Percentiles rank a stretch among this genome's conserved stretches.
These are phyloP conservation scores for Daldinia eschscholtzii DNA, from an alignment of 2,329 filamentous ascomycete species.

Conservation along the genomic window DNA sequence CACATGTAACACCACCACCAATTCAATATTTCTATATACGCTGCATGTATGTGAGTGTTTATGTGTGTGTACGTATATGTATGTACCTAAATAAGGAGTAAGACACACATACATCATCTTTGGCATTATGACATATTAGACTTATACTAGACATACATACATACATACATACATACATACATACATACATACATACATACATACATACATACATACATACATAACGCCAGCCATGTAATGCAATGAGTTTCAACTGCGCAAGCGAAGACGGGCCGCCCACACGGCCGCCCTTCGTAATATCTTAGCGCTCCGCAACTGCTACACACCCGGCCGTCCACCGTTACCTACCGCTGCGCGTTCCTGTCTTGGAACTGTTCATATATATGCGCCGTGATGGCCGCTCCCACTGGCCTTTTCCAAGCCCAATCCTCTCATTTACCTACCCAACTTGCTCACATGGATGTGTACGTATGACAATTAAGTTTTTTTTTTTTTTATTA, in stretches of 20 bases:
- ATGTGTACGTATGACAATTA: conserved; percentile 23
- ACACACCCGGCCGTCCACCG: conserved; percentile 20
- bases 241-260: not conserved
- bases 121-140: conserved; percentile 1
- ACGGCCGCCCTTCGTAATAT: conserved; percentile 31
- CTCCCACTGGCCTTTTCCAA: conserved; percentile 23
- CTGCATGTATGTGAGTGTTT: not conserved
- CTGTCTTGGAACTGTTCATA: conserved; percentile 38
- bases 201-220: not conserved
- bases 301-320: conserved; percentile 21
- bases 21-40: not conserved
- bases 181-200: not conserved
- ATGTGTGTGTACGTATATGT: not conserved
- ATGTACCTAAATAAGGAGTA: conserved; percentile 2
- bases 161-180: not conserved
- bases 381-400: conserved; percentile 42
- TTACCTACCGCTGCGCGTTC: conserved; percentile 33
- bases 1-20: not conserved
- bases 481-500: too few relatives aligned
- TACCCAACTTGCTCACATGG: conserved; percentile 7
- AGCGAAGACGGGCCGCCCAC: conserved; percentile 1
- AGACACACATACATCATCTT: conserved; percentile 18
- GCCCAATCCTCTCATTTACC: not conserved
- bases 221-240: not conserved
- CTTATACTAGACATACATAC: conserved; percentile 2